Percentiles rank a stretch among this genome's conserved stretches.
Evolutionary conservation across 495 filamentous ascomycete species (phyloP).

Genomic region (Penicillium bovifimosum): DNA sequence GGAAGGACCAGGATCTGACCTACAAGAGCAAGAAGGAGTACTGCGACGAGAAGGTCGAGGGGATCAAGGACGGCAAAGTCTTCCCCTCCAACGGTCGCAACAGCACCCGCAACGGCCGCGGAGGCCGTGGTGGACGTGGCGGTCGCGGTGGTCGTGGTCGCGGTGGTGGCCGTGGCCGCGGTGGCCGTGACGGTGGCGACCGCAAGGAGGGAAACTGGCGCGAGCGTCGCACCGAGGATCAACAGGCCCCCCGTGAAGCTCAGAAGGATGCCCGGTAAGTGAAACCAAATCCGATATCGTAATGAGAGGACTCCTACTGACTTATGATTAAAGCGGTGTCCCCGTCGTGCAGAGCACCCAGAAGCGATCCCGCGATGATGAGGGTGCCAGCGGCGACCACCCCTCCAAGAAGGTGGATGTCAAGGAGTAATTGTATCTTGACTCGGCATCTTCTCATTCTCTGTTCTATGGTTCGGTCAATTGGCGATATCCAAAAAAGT

Average conservation of each 20-base stretch:
- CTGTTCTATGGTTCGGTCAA: conserved; percentile 15
- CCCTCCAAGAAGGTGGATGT: conserved; percentile 46
- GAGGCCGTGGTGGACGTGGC: conserved; percentile 26
- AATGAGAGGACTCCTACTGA: background rate
- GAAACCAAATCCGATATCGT: background rate
- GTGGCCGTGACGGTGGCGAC: conserved; percentile 42
- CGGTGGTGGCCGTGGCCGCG: conserved; percentile 24
- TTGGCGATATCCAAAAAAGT: conserved; percentile 21
- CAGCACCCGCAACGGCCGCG: conserved; percentile 26
- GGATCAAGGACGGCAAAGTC: conserved; percentile 69
- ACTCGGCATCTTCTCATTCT: conserved; percentile 11
- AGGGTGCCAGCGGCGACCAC: conserved; percentile 32
- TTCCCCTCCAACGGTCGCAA: conserved; percentile 43
- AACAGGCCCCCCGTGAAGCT: conserved; percentile 34
- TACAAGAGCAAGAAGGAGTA: conserved; percentile 89
- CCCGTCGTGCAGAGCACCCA: conserved; percentile 47
- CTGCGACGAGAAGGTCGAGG: conserved; percentile 65
- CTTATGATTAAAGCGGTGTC: conserved; percentile 32
- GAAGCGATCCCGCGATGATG: conserved; percentile 46
- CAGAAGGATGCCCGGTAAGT: conserved; percentile 46
- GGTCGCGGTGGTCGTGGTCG: conserved; percentile 28
- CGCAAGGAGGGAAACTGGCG: conserved; percentile 61
- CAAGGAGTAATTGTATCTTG: conserved; percentile 32
- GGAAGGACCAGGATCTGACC: conserved; percentile 63
- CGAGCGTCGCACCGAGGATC: conserved; percentile 59